Base-by-base conservation (phyloP, 129 eudicot species). In the Flaveria bidentis region DNA sequence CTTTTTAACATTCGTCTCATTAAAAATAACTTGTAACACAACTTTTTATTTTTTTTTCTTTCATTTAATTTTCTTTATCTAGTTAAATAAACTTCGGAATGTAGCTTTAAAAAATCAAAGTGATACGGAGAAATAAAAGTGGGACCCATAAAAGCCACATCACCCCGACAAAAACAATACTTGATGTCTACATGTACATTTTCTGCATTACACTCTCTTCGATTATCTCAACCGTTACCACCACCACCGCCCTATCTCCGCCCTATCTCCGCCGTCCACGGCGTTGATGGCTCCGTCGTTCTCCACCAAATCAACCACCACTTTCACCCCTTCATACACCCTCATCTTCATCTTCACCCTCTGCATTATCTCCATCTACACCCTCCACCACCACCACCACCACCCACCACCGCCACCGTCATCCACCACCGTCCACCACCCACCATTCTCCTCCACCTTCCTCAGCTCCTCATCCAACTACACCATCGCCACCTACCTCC, bases 401-500 rank as follows among this genome's bases (percentile, higher is more conserved):
- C 76, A 45, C 76, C 76, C 83, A 3, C 30, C 39, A 44, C 44
- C 55, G 41, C 74, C 66, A 8, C 74, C 82, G 1, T 77, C 75
- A 2, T 67, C 57, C 4, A 30, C 77, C 67, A 33, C 66, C 63
- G 41, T 57, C 45, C 17, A 9, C 36, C 76, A 72, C 23, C 53
- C 82, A 65, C 80, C 67, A 0, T 75, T 69, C 45, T 68, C 39
- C 20, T 49, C 78, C 74, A 22, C 84, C 20, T 93, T 90, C 70
- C 85, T 93, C 45, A 81, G 85, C 39, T 49, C 84, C 28, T 83
- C 92, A 15, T 77, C 82, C 62, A 90, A 93, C 80, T 74, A 67
- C 82, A 93, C 96, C 67, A 45, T 93, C 80, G 82, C 98, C 28
- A 17, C 76, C 79, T 86, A 93, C 85, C 98, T 90, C 86, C 91